Evolutionary conservation across 768 basidiomycete species (phyloP), one percentile per base, ranked within the genome.

Genomic region (Russula sp.): DNA sequence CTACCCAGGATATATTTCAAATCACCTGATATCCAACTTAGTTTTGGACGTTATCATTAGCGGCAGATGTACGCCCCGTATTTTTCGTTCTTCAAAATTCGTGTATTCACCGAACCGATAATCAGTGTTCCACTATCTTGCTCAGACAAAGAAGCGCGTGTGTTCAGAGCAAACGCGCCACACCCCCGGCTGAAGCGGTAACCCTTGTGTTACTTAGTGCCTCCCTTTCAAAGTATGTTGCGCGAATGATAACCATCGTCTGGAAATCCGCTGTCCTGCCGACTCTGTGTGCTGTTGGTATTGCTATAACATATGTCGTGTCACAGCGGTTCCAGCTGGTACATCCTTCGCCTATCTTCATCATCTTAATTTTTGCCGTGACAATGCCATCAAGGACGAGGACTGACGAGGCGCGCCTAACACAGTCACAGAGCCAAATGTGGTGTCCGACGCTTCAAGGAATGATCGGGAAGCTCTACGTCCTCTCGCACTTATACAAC

Each of bases 191-290:
- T 10, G 10, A 44, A 6, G 16, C 6, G 27, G 6, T 22, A 4
- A 20, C 8, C 7, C 7, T 2, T 9, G 20, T 47, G 10, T 53
- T 27, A 9, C 42, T 60, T 9, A 54, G 2, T 44, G 4, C 22
- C n/a, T 44, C 18, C 37, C 34, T 13, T 55, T 27, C 3, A 1
- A 31, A 62, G 61, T 9, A 37, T 31, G 27, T 56, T n/a, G 31
- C 54, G 5, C 61, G 47, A 44, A 47, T 50, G 32, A 50, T 50
- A 2, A 42, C 14, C n/a, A 27, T 56, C 4, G 37, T 51, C 39
- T 62, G 54, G 54, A 54, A 62, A 55, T 55, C 61, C 27, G 61
- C 61, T 44, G 13, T 56, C 39, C 61, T 55, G 10, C 61, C 61
- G 6, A 56, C 61, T 22, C 39, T 62, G 11, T 62, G 47, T 22